phyloP scores from a whole-genome alignment of 2,329 filamentous ascomycete genomes.

The Cryphonectria carpinicola region DNA sequence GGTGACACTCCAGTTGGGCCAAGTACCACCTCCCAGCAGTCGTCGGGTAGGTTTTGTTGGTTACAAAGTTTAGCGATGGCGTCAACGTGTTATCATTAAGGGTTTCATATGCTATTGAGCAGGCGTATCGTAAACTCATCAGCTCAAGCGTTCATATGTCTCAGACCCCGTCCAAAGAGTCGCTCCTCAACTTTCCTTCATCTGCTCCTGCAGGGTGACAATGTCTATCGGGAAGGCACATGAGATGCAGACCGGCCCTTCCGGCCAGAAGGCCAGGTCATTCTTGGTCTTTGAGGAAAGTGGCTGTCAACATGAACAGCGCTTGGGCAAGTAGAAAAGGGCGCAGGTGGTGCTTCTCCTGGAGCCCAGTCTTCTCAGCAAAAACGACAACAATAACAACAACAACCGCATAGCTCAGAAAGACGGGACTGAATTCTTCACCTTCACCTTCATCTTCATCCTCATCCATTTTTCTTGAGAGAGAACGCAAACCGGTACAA shows the following conservation, averaged over 20 bases:
- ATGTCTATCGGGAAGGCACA: slow-evolving; percentile 23
- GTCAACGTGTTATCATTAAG: background rate
- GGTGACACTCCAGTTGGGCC: background rate
- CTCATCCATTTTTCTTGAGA: background rate
- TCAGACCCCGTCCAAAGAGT: slow-evolving; percentile 16
- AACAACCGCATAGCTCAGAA: background rate
- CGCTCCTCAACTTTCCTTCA: background rate
- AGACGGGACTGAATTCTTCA: background rate
- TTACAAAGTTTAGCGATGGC: background rate
- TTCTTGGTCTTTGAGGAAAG: slow-evolving; percentile 1
- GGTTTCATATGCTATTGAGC: background rate
- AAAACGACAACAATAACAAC: slow-evolving; percentile 11
- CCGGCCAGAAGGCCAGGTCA: background rate
- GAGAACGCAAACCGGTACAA: background rate
- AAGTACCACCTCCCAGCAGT: background rate
- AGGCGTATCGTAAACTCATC: background rate
- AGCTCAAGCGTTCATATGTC: slow-evolving; percentile 5
- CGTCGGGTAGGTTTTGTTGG: background rate
- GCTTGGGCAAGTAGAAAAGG: slow-evolving; percentile 10
- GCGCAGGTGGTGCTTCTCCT: background rate
- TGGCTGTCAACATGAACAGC: slow-evolving; percentile 7
- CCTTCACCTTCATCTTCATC: background rate
- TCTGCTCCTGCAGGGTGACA: background rate
- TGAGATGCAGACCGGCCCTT: background rate
- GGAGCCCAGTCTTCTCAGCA: background rate